Evolutionary conservation across 2,329 filamentous ascomycete genomes (phyloP).

Genomic region (Coniochaeta sp.): DNA sequence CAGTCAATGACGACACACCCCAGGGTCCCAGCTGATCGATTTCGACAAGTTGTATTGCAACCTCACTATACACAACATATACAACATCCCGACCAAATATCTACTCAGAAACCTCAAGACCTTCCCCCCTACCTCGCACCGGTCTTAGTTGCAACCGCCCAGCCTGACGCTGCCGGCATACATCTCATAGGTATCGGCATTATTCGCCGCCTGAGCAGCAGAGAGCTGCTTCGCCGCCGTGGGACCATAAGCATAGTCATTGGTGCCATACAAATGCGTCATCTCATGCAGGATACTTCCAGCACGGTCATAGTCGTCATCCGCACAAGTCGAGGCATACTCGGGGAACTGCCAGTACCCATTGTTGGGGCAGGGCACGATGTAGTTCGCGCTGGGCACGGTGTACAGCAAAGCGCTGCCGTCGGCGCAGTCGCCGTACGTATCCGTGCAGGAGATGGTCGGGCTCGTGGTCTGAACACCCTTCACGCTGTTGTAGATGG

Average conservation of each 20-base stretch:
- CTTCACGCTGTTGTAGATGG: constrained; percentile 9
- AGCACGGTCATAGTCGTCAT: constrained; percentile 11
- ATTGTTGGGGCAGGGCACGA: constrained; percentile 11
- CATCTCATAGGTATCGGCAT: constrained; percentile 11
- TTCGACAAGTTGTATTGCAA: too few species aligned
- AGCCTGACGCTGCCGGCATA: constrained; percentile 10
- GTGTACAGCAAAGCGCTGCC: constrained; percentile 10
- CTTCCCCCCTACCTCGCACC: too few species aligned
- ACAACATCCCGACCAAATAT: too few species aligned
- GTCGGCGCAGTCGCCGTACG: constrained; percentile 9
- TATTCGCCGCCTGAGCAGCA: constrained; percentile 7
- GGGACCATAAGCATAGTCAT: constrained; percentile 8
- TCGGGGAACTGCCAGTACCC: constrained; percentile 11
- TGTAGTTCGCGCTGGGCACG: constrained; percentile 7
- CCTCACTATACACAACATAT: too few species aligned
- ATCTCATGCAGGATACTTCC: constrained; percentile 12
- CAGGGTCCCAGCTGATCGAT: too few species aligned
- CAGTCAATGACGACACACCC: too few species aligned
- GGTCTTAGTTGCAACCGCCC: constrained; percentile 7
- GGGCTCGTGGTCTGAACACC: constrained; percentile 11
- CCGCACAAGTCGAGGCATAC: constrained; percentile 8
- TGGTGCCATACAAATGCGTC: constrained; percentile 9
- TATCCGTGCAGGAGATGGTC: constrained; percentile 9
- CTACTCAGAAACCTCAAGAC: too few species aligned
- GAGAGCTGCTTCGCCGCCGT: constrained; percentile 8